Evolutionary conservation across 495 filamentous ascomycete species (phyloP).

Genomic region (Pyrenula massariospora): DNA sequence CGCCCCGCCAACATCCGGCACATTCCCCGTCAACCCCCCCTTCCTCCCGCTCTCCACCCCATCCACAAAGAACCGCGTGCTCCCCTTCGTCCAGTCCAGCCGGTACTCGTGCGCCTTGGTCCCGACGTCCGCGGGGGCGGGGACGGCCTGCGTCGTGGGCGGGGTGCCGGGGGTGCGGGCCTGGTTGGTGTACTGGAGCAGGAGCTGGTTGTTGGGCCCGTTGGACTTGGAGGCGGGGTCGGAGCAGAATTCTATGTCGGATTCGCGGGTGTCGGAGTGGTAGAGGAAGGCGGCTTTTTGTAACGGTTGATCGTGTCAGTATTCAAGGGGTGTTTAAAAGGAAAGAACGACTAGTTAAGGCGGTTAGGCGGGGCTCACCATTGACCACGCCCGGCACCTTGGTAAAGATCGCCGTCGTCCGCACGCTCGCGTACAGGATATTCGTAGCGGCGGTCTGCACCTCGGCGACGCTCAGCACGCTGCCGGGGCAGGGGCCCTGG

Average conservation of each 20-base stretch:
- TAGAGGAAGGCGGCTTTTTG: conserved; percentile 8
- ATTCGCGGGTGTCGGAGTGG: conserved; percentile 8
- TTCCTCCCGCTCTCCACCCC: conserved; percentile 1
- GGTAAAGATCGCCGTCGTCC: conserved; percentile 8
- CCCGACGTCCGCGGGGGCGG: conserved; percentile 4
- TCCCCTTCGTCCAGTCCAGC: conserved; percentile 8
- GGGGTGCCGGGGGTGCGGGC: neutral
- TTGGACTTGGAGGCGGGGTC: conserved; percentile 3
- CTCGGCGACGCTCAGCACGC: conserved; percentile 4
- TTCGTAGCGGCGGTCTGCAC: conserved; percentile 3
- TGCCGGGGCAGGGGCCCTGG: conserved; percentile 3
- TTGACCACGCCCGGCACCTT: conserved; percentile 4
- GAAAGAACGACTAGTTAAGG: no score
- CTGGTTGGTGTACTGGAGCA: conserved; percentile 11
- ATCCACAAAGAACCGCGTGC: conserved; percentile 10
- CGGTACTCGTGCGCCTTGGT: conserved; percentile 11
- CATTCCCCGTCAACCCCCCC: conserved; percentile 6
- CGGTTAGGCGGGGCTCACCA: neutral
- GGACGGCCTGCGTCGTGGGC: neutral
- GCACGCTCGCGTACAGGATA: conserved; percentile 11
- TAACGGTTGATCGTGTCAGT: neutral
- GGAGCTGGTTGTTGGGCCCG: neutral
- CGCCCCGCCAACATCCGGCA: conserved; percentile 8
- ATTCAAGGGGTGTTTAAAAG: neutral
- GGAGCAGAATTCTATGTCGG: conserved; percentile 9